phyloP scores from a whole-genome alignment of 768 basidiomycete genomes.

The Suillus bovinus region DNA sequence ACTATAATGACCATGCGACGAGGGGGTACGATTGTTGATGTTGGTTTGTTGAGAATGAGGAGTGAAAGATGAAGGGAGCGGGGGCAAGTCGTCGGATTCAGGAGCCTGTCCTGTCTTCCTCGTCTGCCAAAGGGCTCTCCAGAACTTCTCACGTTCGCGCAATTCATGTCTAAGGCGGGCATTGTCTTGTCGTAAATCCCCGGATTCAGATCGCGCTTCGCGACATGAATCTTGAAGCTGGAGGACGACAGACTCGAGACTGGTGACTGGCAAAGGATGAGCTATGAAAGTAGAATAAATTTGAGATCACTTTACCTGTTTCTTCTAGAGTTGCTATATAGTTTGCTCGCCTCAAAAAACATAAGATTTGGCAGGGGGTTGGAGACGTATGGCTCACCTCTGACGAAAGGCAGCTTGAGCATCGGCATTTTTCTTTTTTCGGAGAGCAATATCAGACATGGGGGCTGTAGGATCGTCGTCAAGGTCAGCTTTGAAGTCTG shows the following conservation, averaged over 20 bases:
- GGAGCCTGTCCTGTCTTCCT: slow-evolving; percentile 56
- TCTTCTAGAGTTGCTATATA: slow-evolving; percentile 89
- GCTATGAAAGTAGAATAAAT: slow-evolving; percentile 5
- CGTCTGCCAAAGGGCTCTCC: slow-evolving; percentile 67
- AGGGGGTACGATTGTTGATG: slow-evolving; percentile 40
- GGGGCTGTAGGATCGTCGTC: slow-evolving; percentile 39
- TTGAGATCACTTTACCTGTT: slow-evolving; percentile 47
- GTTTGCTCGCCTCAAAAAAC: slow-evolving; percentile 57
- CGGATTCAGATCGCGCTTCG: slow-evolving; percentile 59
- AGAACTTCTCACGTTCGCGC: slow-evolving; percentile 73
- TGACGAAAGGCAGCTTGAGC: slow-evolving; percentile 86
- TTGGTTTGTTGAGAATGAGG: slow-evolving; percentile 33
- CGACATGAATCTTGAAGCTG: slow-evolving; percentile 82
- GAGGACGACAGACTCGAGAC: slow-evolving; percentile 80
- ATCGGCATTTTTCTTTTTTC: slow-evolving; percentile 90
- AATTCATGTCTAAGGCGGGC: slow-evolving; percentile 60
- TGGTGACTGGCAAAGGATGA: slow-evolving; percentile 57
- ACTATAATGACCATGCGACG: slow-evolving; percentile 36
- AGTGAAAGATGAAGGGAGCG: slow-evolving; percentile 46
- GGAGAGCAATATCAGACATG: slow-evolving; percentile 65
- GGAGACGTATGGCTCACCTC: slow-evolving; percentile 31
- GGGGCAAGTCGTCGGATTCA: slow-evolving; percentile 53
- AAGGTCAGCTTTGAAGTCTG: slow-evolving; percentile 38
- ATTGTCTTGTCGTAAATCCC: slow-evolving; percentile 68
- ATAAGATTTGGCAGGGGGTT: slow-evolving; percentile 11